Conservation (phyloP, 2,329 filamentous ascomycete species). For the Dryadomyces quercus-mongolicae region DNA sequence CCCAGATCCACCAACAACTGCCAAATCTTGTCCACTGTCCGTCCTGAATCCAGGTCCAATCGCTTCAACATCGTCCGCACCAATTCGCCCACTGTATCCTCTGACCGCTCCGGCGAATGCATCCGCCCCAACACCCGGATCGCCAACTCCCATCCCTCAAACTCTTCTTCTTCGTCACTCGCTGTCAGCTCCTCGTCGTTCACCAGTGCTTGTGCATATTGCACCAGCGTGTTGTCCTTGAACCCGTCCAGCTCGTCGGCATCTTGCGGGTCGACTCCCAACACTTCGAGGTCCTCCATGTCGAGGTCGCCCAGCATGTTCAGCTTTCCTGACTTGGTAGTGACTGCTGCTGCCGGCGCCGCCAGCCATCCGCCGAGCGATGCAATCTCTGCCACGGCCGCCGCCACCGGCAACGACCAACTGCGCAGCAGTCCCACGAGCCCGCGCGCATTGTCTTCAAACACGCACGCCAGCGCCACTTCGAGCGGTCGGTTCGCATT, state of each 20-base stretch:
- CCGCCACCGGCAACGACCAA: slow-evolving; percentile 72
- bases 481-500: slow-evolving; percentile 67
- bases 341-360: slow-evolving; percentile 33
- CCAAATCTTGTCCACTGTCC: slow-evolving; percentile 72
- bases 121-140: slow-evolving; percentile 73
- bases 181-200: slow-evolving; percentile 35
- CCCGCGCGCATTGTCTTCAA: slow-evolving; percentile 71
- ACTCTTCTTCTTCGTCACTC: slow-evolving; percentile 15
- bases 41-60: slow-evolving; percentile 52
- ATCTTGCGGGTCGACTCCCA: slow-evolving; percentile 52
- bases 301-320: slow-evolving; percentile 50
- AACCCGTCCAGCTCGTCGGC: slow-evolving; percentile 50
- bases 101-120: slow-evolving; percentile 58
- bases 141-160: slow-evolving; percentile 82
- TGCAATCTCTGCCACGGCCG: slow-evolving; percentile 72
- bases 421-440: slow-evolving; percentile 61
- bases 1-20: slow-evolving; percentile 64
- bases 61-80: slow-evolving; percentile 52
- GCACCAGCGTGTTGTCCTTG: slow-evolving; percentile 67
- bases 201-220: slow-evolving; percentile 61
- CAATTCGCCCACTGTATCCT: slow-evolving; percentile 62
- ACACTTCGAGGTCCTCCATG: slow-evolving; percentile 71
- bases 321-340: slow-evolving; percentile 24
- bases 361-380: slow-evolving; percentile 76
- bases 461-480: slow-evolving; percentile 67